Percentiles rank a stretch among this genome's conserved stretches.
phyloP scores from a whole-genome alignment of 139 green algal genomes.

The Zygnema cylindricum region DNA sequence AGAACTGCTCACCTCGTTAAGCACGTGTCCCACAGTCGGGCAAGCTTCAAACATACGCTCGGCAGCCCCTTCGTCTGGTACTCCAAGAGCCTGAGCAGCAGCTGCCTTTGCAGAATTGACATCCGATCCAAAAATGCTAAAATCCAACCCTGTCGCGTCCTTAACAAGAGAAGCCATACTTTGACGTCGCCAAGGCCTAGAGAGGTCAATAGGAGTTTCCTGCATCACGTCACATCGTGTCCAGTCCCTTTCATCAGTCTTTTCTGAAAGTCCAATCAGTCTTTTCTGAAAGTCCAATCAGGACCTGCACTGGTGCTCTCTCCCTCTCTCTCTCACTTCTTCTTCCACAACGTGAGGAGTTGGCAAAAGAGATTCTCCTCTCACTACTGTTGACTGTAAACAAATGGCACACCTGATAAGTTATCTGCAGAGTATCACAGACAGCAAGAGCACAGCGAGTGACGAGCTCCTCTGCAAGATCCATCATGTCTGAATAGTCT shows the following conservation, averaged over 20 bases:
- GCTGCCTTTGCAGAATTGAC: conserved; percentile 65
- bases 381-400: too few relatives aligned
- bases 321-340: too few relatives aligned
- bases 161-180: conserved; percentile 91
- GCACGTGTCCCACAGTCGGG: conserved; percentile 72
- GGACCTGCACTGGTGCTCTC: too few relatives aligned
- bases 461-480: conserved; percentile 90
- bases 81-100: conserved; percentile 58
- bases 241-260: background rate
- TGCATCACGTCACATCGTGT: conserved; percentile 62
- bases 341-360: too few relatives aligned
- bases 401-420: conserved; percentile 64
- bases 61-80: background rate
- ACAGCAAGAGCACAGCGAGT: conserved; percentile 66
- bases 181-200: conserved; percentile 81
- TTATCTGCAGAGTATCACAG: conserved; percentile 18
- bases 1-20: conserved; percentile 76
- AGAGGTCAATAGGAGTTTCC: conserved; percentile 81
- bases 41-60: conserved; percentile 24
- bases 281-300: too few relatives aligned
- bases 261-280: too few relatives aligned
- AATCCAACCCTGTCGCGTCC: conserved; percentile 72
- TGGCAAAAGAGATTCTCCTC: too few relatives aligned
- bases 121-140: conserved; percentile 46
- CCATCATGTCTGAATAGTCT: conserved; percentile 97